Conservation (phyloP, 1,139 yeast genomes). For the Pichia norvegensis region DNA sequence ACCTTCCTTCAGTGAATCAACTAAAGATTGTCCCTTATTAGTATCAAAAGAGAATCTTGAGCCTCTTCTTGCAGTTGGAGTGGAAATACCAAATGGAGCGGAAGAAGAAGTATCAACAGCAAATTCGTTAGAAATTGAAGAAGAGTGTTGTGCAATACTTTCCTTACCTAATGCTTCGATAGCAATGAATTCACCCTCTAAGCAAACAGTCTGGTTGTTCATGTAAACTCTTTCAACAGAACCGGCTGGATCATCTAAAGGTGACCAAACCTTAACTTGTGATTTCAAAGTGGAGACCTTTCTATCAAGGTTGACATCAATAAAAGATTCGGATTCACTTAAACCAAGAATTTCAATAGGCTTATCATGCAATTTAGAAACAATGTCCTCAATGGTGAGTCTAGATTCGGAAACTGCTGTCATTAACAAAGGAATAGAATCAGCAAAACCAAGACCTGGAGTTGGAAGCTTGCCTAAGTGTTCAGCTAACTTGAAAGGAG, state of each 20-base stretch:
- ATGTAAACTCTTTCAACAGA: constrained; percentile 83
- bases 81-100: constrained; percentile 8
- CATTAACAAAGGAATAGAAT: constrained; percentile 74
- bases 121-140: constrained; percentile 19
- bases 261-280: constrained; percentile 39
- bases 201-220: constrained; percentile 69
- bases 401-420: constrained; percentile 71
- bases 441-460: constrained; percentile 73
- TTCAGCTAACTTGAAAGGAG: constrained; percentile 68
- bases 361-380: constrained; percentile 67
- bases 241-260: constrained; percentile 54
- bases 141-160: constrained; percentile 32
- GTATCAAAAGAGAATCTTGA: constrained; percentile 44
- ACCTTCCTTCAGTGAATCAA: constrained; percentile 32
- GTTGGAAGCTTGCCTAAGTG: constrained; percentile 51
- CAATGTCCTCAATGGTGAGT: constrained; percentile 66
- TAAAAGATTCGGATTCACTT: constrained; percentile 69
- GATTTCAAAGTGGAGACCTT: constrained; percentile 38
- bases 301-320: constrained; percentile 82
- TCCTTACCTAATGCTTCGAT: constrained; percentile 55
- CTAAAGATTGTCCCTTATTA: constrained; percentile 31
- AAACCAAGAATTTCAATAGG: constrained; percentile 79
- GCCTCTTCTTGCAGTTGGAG: constrained; percentile 28
- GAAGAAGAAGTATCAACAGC: constrained; percentile 9
- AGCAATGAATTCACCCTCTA: constrained; percentile 69